phyloP scores from a whole-genome alignment of 2,329 filamentous ascomycete genomes.

The Aspergillus oerlinghausenensis region DNA sequence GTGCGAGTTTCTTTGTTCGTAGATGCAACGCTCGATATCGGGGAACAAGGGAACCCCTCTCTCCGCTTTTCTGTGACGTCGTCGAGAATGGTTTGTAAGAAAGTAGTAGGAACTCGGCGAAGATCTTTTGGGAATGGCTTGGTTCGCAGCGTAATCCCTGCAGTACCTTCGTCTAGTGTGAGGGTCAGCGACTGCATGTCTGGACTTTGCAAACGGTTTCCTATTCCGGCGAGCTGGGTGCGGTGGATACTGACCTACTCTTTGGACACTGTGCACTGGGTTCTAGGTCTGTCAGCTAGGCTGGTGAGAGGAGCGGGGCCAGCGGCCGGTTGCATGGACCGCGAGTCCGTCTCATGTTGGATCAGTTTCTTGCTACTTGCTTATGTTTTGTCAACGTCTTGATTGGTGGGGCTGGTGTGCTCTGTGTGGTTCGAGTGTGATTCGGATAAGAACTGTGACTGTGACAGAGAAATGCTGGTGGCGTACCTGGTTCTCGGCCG shows the following conservation, averaged over 20 bases:
- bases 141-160: neutral
- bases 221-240: neutral
- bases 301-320: neutral
- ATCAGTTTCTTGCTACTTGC: neutral
- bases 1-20: neutral
- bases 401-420: neutral
- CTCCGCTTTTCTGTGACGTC: neutral
- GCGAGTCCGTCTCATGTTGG: neutral
- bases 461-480: neutral
- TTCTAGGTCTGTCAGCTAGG: neutral
- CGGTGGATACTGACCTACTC: neutral
- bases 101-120: neutral
- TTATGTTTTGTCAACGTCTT: neutral
- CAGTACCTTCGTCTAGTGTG: neutral
- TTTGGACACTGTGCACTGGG: neutral
- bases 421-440: neutral
- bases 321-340: neutral
- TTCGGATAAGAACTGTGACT: neutral
- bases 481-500: neutral
- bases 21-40: too few species aligned
- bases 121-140: neutral
- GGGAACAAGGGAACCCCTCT: neutral
- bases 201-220: neutral
- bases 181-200: neutral
- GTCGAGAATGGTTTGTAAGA: neutral